Evolutionary conservation across 495 filamentous ascomycete species (phyloP).

Genomic region (Daldinia vernicosa): DNA sequence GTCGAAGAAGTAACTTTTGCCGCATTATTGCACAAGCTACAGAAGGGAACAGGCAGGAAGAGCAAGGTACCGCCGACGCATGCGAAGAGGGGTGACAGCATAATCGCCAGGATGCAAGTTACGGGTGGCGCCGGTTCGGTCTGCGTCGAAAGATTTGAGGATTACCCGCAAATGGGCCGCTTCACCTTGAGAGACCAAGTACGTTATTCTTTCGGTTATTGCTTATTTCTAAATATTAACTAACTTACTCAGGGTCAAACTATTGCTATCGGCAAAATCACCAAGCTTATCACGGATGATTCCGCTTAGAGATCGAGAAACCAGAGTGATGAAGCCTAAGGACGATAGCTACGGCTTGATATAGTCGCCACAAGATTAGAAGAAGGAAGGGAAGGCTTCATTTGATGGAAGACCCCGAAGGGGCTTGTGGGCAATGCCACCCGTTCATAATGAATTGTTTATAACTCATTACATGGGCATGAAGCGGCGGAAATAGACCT

Average conservation of each 20-base stretch:
- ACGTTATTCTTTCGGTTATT: slow-evolving; percentile 22
- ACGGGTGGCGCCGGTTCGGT: slow-evolving; percentile 84
- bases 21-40: slow-evolving; percentile 87
- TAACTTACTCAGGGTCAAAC: slow-evolving; percentile 75
- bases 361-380: background rate
- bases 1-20: slow-evolving; percentile 95
- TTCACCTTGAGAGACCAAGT: slow-evolving; percentile 97
- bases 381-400: background rate
- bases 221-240: slow-evolving; percentile 39
- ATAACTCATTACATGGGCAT: slow-evolving; percentile 17
- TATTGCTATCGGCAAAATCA: slow-evolving; percentile 96
- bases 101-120: slow-evolving; percentile 91
- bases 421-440: background rate
- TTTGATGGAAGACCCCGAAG: slow-evolving; percentile 1
- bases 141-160: slow-evolving; percentile 91
- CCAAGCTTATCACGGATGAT: slow-evolving; percentile 70
- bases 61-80: slow-evolving; percentile 92
- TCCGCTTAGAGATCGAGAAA: slow-evolving; percentile 26
- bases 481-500: slow-evolving; percentile 23
- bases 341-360: background rate
- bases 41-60: slow-evolving; percentile 94
- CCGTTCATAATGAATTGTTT: slow-evolving; percentile 5
- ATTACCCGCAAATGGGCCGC: slow-evolving; percentile 91
- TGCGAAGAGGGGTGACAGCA: slow-evolving; percentile 88
- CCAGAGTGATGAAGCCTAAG: slow-evolving; percentile 8